Evolutionary conservation across 2,329 filamentous ascomycete genomes (phyloP).

Genomic region (Emmonsiellopsis sp.): DNA sequence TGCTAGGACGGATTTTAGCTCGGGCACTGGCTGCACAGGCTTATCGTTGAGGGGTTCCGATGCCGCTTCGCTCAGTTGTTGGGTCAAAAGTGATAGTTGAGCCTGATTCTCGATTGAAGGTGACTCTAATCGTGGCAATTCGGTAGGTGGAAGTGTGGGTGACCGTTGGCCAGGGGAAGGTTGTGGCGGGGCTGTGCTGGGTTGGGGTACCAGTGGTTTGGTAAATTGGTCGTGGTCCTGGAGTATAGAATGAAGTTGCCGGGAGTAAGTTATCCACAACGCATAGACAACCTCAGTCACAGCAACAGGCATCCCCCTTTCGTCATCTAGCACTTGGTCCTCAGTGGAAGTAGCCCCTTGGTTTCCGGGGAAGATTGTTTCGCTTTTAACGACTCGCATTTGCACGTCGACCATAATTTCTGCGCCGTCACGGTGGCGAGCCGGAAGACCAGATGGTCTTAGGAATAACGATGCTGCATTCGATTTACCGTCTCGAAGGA

Average conservation of each 20-base stretch:
- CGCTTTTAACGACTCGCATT: slow-evolving; percentile 90
- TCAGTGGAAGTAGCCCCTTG: slow-evolving; percentile 59
- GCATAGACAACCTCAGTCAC: slow-evolving; percentile 80
- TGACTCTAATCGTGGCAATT: slow-evolving; percentile 17
- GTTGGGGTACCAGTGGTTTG: slow-evolving; percentile 48
- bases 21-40: slow-evolving; percentile 28
- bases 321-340: slow-evolving; percentile 46
- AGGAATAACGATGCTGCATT: slow-evolving; percentile 74
- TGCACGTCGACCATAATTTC: slow-evolving; percentile 93
- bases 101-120: slow-evolving; percentile 26
- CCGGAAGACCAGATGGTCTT: slow-evolving; percentile 73
- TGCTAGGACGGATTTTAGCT: slow-evolving; percentile 16
- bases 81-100: slow-evolving; percentile 40
- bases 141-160: slow-evolving; percentile 22
- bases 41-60: slow-evolving; percentile 36
- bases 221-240: slow-evolving; percentile 49
- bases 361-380: slow-evolving; percentile 53
- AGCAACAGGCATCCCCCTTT: slow-evolving; percentile 35
- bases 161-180: slow-evolving; percentile 66
- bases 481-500: slow-evolving; percentile 70
- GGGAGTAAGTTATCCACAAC: slow-evolving; percentile 93
- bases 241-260: slow-evolving; percentile 73
- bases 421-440: slow-evolving; percentile 80
- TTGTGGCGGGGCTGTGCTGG: slow-evolving; percentile 65
- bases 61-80: slow-evolving; percentile 43